A percentile compares a stretch with the other conserved stretches of the same genome.
Evolutionary conservation across 176 grass and related monocot genomes (phyloP).

Genomic region (Secale cereale): DNA sequence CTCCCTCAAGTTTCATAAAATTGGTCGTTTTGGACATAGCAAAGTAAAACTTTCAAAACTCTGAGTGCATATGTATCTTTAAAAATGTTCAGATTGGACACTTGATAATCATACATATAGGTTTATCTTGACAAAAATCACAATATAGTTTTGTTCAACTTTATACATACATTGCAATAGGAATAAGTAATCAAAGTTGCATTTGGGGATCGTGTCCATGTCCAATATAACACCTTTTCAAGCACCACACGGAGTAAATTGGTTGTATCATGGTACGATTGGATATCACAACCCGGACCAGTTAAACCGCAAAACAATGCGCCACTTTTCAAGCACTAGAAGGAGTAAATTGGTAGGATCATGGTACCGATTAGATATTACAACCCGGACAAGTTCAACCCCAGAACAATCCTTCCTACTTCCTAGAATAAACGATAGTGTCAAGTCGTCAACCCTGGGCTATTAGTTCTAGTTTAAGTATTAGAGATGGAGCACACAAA

Average conservation of each 20-base stretch:
- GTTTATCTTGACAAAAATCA: not conserved
- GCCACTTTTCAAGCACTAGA: not conserved
- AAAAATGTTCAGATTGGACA: not conserved
- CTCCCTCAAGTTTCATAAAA: not conserved
- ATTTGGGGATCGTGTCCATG: not conserved
- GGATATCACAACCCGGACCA: not conserved
- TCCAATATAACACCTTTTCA: not conserved
- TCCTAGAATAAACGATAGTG: not conserved
- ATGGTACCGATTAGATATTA: not conserved
- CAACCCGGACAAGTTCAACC: not conserved
- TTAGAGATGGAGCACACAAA: not conserved
- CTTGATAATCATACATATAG: not conserved
- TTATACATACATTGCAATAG: not conserved
- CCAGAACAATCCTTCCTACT: not conserved
- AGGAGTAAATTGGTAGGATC: not conserved
- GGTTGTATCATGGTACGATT: not conserved
- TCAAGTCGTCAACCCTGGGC: not conserved
- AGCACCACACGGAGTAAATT: not conserved
- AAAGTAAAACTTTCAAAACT: not conserved
- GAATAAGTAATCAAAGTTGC: not conserved
- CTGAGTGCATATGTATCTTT: not conserved
- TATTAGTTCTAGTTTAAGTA: not conserved
- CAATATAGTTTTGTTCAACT: not conserved
- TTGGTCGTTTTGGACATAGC: not conserved
- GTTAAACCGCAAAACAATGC: not conserved